Evolutionary conservation across 495 filamentous ascomycete species (phyloP), one percentile per base, ranked within the genome.

Genomic region (Hyaloscypha bicolor): DNA sequence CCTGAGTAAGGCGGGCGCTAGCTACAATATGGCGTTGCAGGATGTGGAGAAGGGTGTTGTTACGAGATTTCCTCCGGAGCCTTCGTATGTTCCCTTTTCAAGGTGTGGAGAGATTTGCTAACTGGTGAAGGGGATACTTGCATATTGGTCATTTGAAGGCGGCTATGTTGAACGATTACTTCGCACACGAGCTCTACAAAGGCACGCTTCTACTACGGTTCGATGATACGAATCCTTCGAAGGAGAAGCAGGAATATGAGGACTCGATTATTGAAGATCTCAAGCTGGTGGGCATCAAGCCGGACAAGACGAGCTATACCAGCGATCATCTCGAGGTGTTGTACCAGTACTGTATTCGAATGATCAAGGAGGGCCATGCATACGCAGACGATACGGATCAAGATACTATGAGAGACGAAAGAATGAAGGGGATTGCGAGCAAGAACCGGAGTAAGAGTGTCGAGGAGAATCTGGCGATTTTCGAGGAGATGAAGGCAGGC

Each of bases 61-160:
- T 32, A 95, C 93, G 30, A 83, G 96, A 67, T 99, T 99, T 81
- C 89, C 94, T 19, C 95, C 95, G 1, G 95, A 99, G 87, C 95
- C 95, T 68, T 97, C 94, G 86, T 91, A 79, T 81, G 87, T 80
- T 35, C 31, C 9, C 14, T 6, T n/a, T 55, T 32, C 14, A 16
- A 14, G 30, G 29, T 29, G 12, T 14, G 14, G 5, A 5, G 8
- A 29, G 56, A n/a, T 33, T 35, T 70, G 33, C 68, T 73, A 58
- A 63, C 39, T 55, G 30, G 55, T 14, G 19, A 55, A 88, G 86
- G 63, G 91, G 90, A 63, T 94, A 93, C 69, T 84, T 93, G 12
- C 91, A 94, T 76, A 92, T 93, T 70, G 91, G 91, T 30, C 91
- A 93, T 75, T 88, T 89, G 32, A 94, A 93, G 75, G 91, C 91